These are phyloP conservation scores for Ammopiptanthus mongolicus DNA, from an alignment of 306 rosid genomes.

Conservation along the genomic window DNA sequence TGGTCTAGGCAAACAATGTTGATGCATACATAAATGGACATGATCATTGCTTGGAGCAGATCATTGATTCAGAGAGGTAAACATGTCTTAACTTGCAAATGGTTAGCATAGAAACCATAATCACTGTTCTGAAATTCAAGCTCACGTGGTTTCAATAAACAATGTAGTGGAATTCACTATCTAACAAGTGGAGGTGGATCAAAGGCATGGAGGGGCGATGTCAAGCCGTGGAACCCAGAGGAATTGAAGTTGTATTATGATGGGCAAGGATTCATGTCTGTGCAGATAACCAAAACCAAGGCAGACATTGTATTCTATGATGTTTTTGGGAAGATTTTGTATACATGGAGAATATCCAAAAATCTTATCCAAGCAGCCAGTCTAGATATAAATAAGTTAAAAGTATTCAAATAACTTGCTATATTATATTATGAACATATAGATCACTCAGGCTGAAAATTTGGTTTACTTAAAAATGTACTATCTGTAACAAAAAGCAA, in stretches of 20 bases:
- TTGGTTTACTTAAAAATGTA: background rate
- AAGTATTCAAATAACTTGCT: background rate
- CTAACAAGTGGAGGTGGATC: slow-evolving; percentile 90
- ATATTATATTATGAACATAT: background rate
- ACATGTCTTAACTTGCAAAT: background rate
- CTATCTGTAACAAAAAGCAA: background rate
- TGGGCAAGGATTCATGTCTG: slow-evolving; percentile 88
- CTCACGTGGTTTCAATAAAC: background rate
- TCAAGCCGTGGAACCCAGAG: slow-evolving; percentile 23
- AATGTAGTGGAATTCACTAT: slow-evolving; percentile 56
- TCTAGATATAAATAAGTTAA: background rate
- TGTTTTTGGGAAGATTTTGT: slow-evolving; percentile 53
- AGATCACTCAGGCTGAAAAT: background rate
- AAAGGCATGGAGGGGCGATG: slow-evolving; percentile 70
- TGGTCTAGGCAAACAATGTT: slow-evolving; percentile 47
- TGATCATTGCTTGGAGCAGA: slow-evolving; percentile 80
- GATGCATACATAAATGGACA: slow-evolving; percentile 84
- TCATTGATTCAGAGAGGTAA: slow-evolving; percentile 51
- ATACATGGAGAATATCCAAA: slow-evolving; percentile 51
- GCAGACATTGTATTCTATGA: slow-evolving; percentile 56
- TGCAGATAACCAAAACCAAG: slow-evolving; percentile 39
- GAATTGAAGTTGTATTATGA: slow-evolving; percentile 66
- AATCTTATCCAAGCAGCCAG: background rate
- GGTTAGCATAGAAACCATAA: background rate
- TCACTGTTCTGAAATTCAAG: slow-evolving; percentile 7